Evolutionary conservation across 768 basidiomycete species (phyloP).

Genomic region (Cyclocybe aegerita): DNA sequence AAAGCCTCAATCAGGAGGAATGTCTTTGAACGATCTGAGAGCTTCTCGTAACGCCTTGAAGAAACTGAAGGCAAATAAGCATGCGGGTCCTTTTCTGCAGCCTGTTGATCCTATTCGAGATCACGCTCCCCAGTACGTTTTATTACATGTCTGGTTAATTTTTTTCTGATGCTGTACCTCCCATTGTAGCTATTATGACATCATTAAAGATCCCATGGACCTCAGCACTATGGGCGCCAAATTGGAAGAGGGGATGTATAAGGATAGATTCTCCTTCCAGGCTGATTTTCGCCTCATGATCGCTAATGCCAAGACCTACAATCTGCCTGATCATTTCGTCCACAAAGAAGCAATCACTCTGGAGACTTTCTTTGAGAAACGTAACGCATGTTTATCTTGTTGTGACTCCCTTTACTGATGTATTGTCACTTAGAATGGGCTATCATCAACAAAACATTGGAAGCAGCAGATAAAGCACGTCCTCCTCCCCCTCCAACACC

Average conservation of each 20-base stretch:
- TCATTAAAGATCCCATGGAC: constrained; percentile 95
- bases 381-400: constrained; percentile 43
- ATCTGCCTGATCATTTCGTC: constrained; percentile 66
- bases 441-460: constrained; percentile 81
- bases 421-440: constrained; percentile 68
- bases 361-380: constrained; percentile 82
- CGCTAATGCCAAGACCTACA: constrained; percentile 85
- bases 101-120: constrained; percentile 98
- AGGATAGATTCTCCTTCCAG: constrained; percentile 79
- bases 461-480: constrained; percentile 57
- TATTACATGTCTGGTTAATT: neutral
- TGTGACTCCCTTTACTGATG: neutral
- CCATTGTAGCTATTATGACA: constrained; percentile 73
- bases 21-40: constrained; percentile 72
- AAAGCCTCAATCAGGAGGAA: constrained; percentile 75
- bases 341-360: constrained; percentile 74
- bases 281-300: constrained; percentile 89
- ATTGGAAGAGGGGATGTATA: constrained; percentile 83
- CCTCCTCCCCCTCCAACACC: constrained; percentile 21
- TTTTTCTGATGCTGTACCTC: neutral
- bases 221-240: constrained; percentile 86
- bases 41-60: constrained; percentile 77
- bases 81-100: constrained; percentile 70
- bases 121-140: constrained; percentile 76
- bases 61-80: constrained; percentile 77